Percentiles rank a stretch among this genome's conserved stretches.
Conservation (phyloP, 495 filamentous ascomycete species). For the Haplographium delicatum region DNA sequence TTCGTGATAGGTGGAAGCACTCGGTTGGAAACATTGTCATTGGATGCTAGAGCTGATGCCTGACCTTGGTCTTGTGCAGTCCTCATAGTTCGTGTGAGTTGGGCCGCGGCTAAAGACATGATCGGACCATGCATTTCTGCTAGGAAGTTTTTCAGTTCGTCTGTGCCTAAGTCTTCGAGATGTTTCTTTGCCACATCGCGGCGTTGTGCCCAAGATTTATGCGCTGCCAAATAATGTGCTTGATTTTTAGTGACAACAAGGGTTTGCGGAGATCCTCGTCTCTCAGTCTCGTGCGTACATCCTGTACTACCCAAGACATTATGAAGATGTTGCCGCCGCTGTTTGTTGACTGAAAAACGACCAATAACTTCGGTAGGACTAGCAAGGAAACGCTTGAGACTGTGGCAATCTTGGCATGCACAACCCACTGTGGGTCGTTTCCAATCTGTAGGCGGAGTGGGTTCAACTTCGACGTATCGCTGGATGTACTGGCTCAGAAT, state of each 20-base stretch:
- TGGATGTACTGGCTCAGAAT: slow-evolving; percentile 7
- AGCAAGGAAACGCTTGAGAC: slow-evolving; percentile 14
- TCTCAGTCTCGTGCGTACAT: neutral
- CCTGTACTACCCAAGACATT: neutral
- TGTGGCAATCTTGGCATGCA: slow-evolving; percentile 11
- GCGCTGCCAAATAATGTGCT: neutral
- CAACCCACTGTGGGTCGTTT: slow-evolving; percentile 6
- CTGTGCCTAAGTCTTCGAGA: no score
- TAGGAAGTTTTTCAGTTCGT: no score
- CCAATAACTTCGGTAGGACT: slow-evolving; percentile 1
- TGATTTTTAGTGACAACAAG: slow-evolving; percentile 9
- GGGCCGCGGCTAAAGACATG: no score
- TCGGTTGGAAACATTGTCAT: neutral
- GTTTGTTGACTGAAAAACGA: neutral
- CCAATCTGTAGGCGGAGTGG: slow-evolving; percentile 1
- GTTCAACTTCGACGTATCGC: neutral
- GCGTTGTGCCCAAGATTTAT: no score
- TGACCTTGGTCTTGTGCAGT: no score
- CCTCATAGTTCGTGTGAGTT: no score
- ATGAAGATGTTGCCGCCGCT: neutral
- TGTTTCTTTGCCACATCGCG: no score
- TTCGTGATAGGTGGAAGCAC: slow-evolving; percentile 5
- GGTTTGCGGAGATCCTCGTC: slow-evolving; percentile 3
- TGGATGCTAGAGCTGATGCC: neutral
- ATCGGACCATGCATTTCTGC: no score